These are phyloP conservation scores for Obba rivulosa DNA, from an alignment of 768 basidiomycete species.

Conservation along the genomic window DNA sequence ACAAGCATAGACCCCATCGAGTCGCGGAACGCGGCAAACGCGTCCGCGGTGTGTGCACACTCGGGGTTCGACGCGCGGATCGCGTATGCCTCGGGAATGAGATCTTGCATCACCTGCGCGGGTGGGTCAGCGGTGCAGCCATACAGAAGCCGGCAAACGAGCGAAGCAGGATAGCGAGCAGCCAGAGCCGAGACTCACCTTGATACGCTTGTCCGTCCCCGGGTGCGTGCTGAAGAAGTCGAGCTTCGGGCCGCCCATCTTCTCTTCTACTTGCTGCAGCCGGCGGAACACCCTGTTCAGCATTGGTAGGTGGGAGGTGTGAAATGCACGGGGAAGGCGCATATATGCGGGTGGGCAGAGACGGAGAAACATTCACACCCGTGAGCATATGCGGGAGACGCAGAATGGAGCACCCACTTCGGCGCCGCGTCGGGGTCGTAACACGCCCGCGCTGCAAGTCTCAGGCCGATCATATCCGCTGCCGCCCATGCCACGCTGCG, in stretches of 20 bases:
- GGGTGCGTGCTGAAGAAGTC: slow-evolving; percentile 85
- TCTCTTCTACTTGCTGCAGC: slow-evolving; percentile 52
- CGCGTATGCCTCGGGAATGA: slow-evolving; percentile 52
- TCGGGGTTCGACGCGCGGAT: slow-evolving; percentile 51
- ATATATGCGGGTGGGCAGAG: too few relatives aligned
- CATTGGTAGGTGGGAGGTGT: neutral
- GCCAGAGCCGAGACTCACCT: slow-evolving; percentile 39
- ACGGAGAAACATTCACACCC: neutral
- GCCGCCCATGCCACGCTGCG: neutral
- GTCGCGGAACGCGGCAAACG: slow-evolving; percentile 18
- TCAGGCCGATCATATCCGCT: slow-evolving; percentile 87
- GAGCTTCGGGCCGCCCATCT: slow-evolving; percentile 22
- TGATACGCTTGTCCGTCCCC: slow-evolving; percentile 60
- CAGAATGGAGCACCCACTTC: slow-evolving; percentile 40
- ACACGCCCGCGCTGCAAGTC: slow-evolving; percentile 78
- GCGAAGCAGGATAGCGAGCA: neutral
- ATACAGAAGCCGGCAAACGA: neutral
- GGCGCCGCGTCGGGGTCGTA: slow-evolving; percentile 77
- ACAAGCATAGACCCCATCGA: neutral
- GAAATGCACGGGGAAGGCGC: too few relatives aligned
- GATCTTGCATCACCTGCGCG: slow-evolving; percentile 36
- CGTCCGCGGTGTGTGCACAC: slow-evolving; percentile 32
- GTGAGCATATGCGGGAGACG: neutral
- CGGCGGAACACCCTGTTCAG: slow-evolving; percentile 61
- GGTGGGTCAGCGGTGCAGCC: neutral